Percentiles rank a stretch among this genome's conserved stretches.
These are phyloP conservation scores for Artemisia annua DNA, from an alignment of 129 eudicot species.

Conservation along the genomic window DNA sequence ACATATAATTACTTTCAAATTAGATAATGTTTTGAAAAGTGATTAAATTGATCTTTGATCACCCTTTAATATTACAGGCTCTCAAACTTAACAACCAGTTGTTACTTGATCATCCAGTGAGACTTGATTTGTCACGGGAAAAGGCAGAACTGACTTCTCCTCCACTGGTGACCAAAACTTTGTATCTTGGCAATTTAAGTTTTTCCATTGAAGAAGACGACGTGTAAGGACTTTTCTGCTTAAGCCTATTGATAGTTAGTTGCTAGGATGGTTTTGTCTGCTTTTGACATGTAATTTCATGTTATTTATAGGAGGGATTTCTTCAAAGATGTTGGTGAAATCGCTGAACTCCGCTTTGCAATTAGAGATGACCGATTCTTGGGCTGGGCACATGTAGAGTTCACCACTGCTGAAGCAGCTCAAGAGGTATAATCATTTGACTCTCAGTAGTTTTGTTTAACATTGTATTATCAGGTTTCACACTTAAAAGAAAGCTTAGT, in stretches of 20 bases:
- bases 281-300: slow-evolving; percentile 19
- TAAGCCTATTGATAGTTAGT: slow-evolving; percentile 4
- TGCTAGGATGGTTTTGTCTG: not conserved
- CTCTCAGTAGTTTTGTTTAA: not conserved
- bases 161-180: slow-evolving; percentile 58
- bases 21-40: not conserved
- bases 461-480: too few species aligned
- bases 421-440: slow-evolving; percentile 47
- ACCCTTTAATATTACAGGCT: slow-evolving; percentile 21
- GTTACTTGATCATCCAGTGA: slow-evolving; percentile 10
- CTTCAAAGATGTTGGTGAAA: slow-evolving; percentile 74
- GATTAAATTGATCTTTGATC: not conserved
- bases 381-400: slow-evolving; percentile 85
- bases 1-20: not conserved
- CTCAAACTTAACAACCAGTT: slow-evolving; percentile 17
- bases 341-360: slow-evolving; percentile 66
- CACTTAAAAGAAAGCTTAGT: too few species aligned
- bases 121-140: slow-evolving; percentile 23
- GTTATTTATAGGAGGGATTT: slow-evolving; percentile 62
- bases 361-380: slow-evolving; percentile 51
- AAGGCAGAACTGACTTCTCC: slow-evolving; percentile 26
- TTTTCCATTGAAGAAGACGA: slow-evolving; percentile 55
- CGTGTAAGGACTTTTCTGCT: slow-evolving; percentile 50
- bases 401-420: slow-evolving; percentile 77
- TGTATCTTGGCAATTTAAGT: slow-evolving; percentile 82